Percentiles rank a stretch among this genome's conserved stretches.
phyloP scores from a whole-genome alignment of 2,329 filamentous ascomycete genomes.

The Chalaropsis thielavioides region DNA sequence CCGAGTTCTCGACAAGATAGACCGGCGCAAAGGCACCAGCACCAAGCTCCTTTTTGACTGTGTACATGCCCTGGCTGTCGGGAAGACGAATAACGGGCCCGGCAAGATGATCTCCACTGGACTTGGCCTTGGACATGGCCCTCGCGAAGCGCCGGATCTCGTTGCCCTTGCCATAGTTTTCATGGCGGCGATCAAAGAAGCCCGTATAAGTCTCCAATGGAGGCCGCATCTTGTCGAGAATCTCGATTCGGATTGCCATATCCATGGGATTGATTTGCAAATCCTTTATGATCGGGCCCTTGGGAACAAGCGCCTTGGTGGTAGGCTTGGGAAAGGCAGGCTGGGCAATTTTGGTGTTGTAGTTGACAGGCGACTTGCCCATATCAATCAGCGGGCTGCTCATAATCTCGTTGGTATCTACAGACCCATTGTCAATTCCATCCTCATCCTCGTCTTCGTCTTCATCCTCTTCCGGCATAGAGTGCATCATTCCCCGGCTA shows the following conservation, averaged over 20 bases:
- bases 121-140: constrained; percentile 43
- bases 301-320: constrained; percentile 33
- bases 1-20: constrained; percentile 71
- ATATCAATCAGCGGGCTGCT: constrained; percentile 65
- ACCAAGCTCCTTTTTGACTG: constrained; percentile 70
- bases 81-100: constrained; percentile 54
- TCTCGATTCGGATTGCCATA: constrained; percentile 55
- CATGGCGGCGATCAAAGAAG: constrained; percentile 58
- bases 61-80: constrained; percentile 52
- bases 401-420: constrained; percentile 17
- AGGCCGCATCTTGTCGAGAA: constrained; percentile 60
- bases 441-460: constrained; percentile 20
- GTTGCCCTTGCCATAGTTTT: constrained; percentile 48
- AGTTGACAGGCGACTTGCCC: constrained; percentile 33
- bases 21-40: constrained; percentile 92
- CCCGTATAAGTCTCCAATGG: constrained; percentile 60
- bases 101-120: constrained; percentile 45
- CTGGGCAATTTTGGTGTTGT: constrained; percentile 29
- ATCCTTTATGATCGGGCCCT: constrained; percentile 67
- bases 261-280: constrained; percentile 80
- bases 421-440: constrained; percentile 23
- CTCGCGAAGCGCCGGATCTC: constrained; percentile 78
- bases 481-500: constrained; percentile 24
- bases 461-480: constrained; percentile 22
- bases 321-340: constrained; percentile 19